Conservation (phyloP, 2,329 filamentous ascomycete species). For the Cladosporium sp. region DNA sequence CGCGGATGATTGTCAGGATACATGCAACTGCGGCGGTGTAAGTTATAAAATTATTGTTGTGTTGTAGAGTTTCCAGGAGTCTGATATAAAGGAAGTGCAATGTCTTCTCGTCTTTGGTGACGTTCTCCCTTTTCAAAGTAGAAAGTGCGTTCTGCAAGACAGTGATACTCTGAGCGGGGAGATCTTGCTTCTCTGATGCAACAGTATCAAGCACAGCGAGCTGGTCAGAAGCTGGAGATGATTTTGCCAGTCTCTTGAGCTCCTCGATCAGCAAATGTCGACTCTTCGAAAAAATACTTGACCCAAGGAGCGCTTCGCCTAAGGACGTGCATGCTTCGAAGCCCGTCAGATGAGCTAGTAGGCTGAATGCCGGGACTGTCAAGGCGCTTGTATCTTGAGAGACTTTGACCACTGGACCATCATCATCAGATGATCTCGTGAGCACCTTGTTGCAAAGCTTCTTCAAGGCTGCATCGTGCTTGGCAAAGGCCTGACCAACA, state of each 20-base stretch:
- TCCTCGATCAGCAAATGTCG: constrained; percentile 1
- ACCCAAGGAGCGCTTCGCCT: neutral
- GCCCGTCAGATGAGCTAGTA: constrained; percentile 2
- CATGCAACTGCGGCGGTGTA: constrained; percentile 17
- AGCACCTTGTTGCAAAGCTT: neutral
- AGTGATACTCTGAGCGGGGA: neutral
- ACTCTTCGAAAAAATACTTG: neutral
- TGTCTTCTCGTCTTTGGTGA: constrained; percentile 1
- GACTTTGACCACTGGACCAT: neutral
- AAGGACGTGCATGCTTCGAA: constrained; percentile 9
- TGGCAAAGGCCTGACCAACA: neutral
- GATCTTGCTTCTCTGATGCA: neutral
- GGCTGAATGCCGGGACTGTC: constrained; percentile 4
- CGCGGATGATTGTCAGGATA: constrained; percentile 19
- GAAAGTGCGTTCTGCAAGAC: constrained; percentile 5
- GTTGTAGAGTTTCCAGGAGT: neutral
- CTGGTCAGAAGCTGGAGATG: neutral
- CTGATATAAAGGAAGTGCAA: constrained; percentile 1
- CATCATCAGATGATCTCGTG: neutral
- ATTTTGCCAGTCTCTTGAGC: constrained; percentile 1
- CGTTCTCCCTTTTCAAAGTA: neutral
- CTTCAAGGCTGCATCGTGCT: neutral
- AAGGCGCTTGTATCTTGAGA: neutral
- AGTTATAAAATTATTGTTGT: constrained; percentile 2
- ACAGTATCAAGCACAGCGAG: neutral